phyloP scores from a whole-genome alignment of 306 rosid genomes.

The Fragaria nilgerrensis region DNA sequence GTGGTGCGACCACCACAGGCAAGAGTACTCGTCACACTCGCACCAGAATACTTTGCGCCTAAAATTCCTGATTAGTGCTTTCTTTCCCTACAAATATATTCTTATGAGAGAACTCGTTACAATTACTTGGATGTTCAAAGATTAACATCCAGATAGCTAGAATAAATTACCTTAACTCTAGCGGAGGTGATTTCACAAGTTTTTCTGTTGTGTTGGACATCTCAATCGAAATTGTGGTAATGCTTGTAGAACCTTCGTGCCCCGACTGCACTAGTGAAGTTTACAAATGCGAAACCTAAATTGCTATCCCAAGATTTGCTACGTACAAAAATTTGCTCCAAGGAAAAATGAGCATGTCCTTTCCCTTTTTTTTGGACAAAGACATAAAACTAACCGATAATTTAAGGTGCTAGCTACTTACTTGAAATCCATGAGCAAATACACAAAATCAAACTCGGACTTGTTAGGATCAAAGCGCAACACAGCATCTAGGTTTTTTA shows the following conservation, averaged over 20 bases:
- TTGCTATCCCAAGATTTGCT: slow-evolving; percentile 36
- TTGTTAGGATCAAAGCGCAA: neutral
- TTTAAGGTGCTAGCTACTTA: neutral
- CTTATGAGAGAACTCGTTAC: neutral
- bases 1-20: slow-evolving; percentile 31
- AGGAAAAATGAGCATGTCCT: neutral
- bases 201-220: slow-evolving; percentile 12
- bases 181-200: slow-evolving; percentile 35
- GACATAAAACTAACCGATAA: neutral
- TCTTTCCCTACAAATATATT: slow-evolving; percentile 38
- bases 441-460: slow-evolving; percentile 41
- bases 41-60: neutral
- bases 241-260: slow-evolving; percentile 32
- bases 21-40: slow-evolving; percentile 13
- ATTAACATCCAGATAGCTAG: too few relatives aligned
- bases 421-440: slow-evolving; percentile 50
- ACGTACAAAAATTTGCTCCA: neutral
- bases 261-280: slow-evolving; percentile 37
- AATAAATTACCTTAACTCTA: slow-evolving; percentile 33
- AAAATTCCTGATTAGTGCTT: neutral
- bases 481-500: neutral
- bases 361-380: neutral
- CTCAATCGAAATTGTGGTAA: slow-evolving; percentile 38
- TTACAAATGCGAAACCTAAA: slow-evolving; percentile 62
- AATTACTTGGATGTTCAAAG: too few relatives aligned